phyloP scores from a whole-genome alignment of 2,329 filamentous ascomycete genomes.

The Aspergillus novofumigatus region DNA sequence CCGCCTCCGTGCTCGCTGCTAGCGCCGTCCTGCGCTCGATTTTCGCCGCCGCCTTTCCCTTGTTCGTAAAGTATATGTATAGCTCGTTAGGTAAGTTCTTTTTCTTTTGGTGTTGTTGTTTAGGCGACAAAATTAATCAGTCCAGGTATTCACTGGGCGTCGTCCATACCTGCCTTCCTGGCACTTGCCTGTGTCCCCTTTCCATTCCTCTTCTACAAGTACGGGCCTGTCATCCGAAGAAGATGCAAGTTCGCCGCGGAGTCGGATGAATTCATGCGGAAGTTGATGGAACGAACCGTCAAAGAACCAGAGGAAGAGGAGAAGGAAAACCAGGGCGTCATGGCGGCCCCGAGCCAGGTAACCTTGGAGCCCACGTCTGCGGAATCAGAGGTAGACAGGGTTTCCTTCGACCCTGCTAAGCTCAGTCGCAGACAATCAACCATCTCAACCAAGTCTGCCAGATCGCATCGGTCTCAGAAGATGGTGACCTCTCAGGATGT shows the following conservation, averaged over 20 bases:
- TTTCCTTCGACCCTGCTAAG: neutral
- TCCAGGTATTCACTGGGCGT: conserved; percentile 43
- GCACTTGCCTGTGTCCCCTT: conserved; percentile 39
- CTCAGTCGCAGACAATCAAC: neutral
- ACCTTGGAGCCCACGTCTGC: neutral
- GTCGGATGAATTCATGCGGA: conserved; percentile 27
- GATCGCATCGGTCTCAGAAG: neutral
- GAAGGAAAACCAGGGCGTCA: neutral
- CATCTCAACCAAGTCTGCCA: neutral
- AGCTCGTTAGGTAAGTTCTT: conserved; percentile 24
- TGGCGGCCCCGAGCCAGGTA: neutral
- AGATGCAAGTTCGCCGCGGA: conserved; percentile 36
- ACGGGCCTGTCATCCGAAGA: conserved; percentile 34
- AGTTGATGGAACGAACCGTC: conserved; percentile 15
- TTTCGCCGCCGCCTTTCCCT: conserved; percentile 43
- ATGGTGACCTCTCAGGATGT: conserved; percentile 2
- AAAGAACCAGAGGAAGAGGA: neutral
- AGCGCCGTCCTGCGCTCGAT: conserved; percentile 43
- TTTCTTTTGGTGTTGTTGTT: neutral
- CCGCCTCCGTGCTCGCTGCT: conserved; percentile 38
- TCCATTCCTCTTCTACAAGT: conserved; percentile 39
- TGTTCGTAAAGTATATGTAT: conserved; percentile 46
- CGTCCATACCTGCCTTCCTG: conserved; percentile 42
- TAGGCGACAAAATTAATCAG: neutral
- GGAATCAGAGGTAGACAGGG: neutral